Percentiles rank a stretch among this genome's conserved stretches.
Evolutionary conservation across 768 basidiomycete genomes (phyloP).

Genomic region (Collybiopsis confluens): DNA sequence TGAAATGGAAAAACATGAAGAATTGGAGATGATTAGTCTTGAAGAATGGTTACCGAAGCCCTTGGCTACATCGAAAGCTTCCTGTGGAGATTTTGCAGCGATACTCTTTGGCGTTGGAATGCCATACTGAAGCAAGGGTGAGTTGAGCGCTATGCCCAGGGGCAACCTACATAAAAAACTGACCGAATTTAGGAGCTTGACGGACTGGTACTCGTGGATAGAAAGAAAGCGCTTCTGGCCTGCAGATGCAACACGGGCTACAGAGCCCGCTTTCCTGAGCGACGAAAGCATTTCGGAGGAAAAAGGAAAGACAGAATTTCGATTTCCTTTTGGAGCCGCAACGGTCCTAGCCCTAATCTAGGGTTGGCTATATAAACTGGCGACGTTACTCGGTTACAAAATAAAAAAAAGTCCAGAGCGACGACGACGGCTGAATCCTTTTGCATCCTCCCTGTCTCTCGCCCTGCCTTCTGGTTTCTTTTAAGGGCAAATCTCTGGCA

Average conservation of each 20-base stretch:
- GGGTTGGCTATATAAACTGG: conserved; percentile 11
- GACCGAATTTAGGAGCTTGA: conserved; percentile 91
- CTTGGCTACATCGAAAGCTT: conserved; percentile 86
- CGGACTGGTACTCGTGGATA: conserved; percentile 98
- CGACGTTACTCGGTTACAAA: no score
- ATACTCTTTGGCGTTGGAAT: conserved; percentile 92
- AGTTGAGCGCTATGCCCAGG: no score
- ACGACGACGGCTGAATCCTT: conserved; percentile 70
- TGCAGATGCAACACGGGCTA: conserved; percentile 69
- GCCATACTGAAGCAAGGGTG: conserved; percentile 71
- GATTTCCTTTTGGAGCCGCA: background rate
- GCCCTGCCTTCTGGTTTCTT: conserved; percentile 29
- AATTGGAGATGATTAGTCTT: conserved; percentile 1
- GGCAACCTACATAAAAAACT: no score
- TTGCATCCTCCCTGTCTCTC: conserved; percentile 66
- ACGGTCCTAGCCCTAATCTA: conserved; percentile 25
- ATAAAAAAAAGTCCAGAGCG: conserved; percentile 42
- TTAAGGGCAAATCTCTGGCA: conserved; percentile 57
- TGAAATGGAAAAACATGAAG: conserved; percentile 10
- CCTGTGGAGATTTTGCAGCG: conserved; percentile 81
- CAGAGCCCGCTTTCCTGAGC: conserved; percentile 57
- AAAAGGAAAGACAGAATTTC: conserved; percentile 8
- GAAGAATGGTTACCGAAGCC: conserved; percentile 61
- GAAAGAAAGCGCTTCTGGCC: conserved; percentile 90
- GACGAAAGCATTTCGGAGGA: conserved; percentile 58